Evolutionary conservation across 441 rosid genomes (phyloP).

Genomic region (Hura crepitans): DNA sequence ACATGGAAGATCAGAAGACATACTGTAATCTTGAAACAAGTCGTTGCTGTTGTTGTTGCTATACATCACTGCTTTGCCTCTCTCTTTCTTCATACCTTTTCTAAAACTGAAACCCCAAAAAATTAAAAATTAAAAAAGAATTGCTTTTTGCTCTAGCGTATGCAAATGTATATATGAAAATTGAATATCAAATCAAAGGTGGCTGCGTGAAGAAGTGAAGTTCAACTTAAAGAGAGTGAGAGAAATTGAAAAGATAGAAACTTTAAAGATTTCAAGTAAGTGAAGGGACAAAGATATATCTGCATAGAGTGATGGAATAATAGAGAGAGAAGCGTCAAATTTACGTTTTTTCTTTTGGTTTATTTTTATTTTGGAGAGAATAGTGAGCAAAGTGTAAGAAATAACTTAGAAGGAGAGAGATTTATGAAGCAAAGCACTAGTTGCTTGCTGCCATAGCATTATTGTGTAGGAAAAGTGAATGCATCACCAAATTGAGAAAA

Average conservation of each 20-base stretch:
- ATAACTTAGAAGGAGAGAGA: conserved; percentile 18
- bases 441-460: conserved; percentile 22
- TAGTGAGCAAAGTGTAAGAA: conserved; percentile 19
- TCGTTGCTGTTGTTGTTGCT: conserved; percentile 30
- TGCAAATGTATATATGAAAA: not conserved
- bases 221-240: not conserved
- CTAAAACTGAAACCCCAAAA: not conserved
- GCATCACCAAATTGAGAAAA: conserved; percentile 35
- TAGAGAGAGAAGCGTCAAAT: conserved; percentile 6
- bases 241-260: conserved; percentile 6
- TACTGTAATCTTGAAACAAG: conserved; percentile 34
- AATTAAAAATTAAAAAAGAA: not conserved
- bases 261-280: conserved; percentile 11
- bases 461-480: conserved; percentile 45
- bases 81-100: conserved; percentile 52
- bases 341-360: conserved; percentile 1
- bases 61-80: conserved; percentile 66
- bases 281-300: conserved; percentile 11
- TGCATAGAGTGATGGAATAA: not conserved
- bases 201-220: conserved; percentile 3
- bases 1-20: conserved; percentile 64
- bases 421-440: conserved; percentile 39
- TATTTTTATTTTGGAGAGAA: conserved; percentile 5
- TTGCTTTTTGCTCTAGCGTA: no score
- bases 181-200: not conserved